A percentile compares a stretch with the other conserved stretches of the same genome.
These are phyloP conservation scores for Exophiala spinifera DNA, from an alignment of 2,329 filamentous ascomycete genomes.

Conservation along the genomic window DNA sequence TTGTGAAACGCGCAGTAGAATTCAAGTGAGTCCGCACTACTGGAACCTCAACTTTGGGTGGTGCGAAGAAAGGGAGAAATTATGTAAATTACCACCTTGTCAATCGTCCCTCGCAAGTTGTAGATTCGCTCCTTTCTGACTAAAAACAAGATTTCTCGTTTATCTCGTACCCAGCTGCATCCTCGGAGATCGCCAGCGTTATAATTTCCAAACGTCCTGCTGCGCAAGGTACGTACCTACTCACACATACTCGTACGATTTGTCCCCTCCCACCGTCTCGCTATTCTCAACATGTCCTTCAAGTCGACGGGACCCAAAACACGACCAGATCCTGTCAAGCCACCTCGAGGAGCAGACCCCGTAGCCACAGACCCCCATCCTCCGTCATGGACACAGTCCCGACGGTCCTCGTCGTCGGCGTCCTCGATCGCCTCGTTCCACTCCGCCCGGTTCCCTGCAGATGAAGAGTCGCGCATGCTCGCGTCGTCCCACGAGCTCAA, in stretches of 20 bases:
- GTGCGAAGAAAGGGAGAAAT: too few relatives aligned
- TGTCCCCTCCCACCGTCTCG: too few relatives aligned
- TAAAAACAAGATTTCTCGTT: neutral
- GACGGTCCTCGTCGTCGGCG: conserved; percentile 25
- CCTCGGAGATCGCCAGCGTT: neutral
- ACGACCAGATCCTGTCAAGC: conserved; percentile 27
- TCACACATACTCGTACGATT: too few relatives aligned
- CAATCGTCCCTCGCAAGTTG: neutral
- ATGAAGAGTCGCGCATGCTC: conserved; percentile 60
- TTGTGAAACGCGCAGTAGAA: too few relatives aligned
- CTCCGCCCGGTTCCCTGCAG: conserved; percentile 41
- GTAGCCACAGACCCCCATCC: conserved; percentile 5
- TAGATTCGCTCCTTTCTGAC: too few relatives aligned
- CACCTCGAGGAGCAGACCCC: conserved; percentile 5
- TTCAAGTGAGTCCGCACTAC: too few relatives aligned
- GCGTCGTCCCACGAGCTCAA: conserved; percentile 71
- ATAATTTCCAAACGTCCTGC: neutral
- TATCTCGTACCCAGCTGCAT: neutral
- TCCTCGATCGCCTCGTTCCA: conserved; percentile 26
- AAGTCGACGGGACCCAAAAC: conserved; percentile 26
- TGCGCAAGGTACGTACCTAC: too few relatives aligned
- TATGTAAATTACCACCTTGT: too few relatives aligned
- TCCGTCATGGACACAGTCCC: conserved; percentile 19
- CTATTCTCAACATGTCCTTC: conserved; percentile 20
- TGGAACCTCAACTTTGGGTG: too few relatives aligned